Conservation (phyloP, 139 green algal species). For the Ulvella scutata region DNA sequence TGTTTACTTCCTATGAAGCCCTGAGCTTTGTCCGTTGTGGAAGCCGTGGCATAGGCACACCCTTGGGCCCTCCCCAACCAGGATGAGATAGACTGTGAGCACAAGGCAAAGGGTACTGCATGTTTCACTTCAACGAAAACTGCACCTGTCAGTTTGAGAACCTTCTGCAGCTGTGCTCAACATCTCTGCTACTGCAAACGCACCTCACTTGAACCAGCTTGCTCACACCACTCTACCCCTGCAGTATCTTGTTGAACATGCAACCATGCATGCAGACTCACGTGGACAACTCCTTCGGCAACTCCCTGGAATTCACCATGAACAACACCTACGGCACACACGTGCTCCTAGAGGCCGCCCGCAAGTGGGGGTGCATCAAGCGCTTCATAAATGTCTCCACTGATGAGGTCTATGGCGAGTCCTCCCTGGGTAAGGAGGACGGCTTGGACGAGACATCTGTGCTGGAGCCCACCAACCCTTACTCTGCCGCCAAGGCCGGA, state of each 20-base stretch:
- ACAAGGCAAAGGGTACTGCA: too few relatives aligned
- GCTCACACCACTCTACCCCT: too few relatives aligned
- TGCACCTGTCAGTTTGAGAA: too few relatives aligned
- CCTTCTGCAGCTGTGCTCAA: too few relatives aligned
- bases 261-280: conserved; percentile 60
- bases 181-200: too few relatives aligned
- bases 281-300: conserved; percentile 97
- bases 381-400: conserved; percentile 92
- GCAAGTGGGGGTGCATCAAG: conserved; percentile 52
- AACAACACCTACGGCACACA: conserved; percentile 98
- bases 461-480: conserved; percentile 96
- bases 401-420: conserved; percentile 79
- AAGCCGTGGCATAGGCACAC: too few relatives aligned
- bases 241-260: neutral
- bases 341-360: conserved; percentile 79
- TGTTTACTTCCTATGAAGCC: too few relatives aligned
- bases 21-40: too few relatives aligned
- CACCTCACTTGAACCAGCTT: too few relatives aligned
- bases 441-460: conserved; percentile 56
- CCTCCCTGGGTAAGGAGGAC: conserved; percentile 41
- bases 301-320: conserved; percentile 80
- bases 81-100: too few relatives aligned
- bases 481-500: conserved; percentile 92
- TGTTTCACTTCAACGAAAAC: too few relatives aligned
- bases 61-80: too few relatives aligned